A percentile compares a stretch with the other conserved stretches of the same genome.
Evolutionary conservation across 2,329 filamentous ascomycete species (phyloP).

Genomic region (Ophiobolus disseminans): DNA sequence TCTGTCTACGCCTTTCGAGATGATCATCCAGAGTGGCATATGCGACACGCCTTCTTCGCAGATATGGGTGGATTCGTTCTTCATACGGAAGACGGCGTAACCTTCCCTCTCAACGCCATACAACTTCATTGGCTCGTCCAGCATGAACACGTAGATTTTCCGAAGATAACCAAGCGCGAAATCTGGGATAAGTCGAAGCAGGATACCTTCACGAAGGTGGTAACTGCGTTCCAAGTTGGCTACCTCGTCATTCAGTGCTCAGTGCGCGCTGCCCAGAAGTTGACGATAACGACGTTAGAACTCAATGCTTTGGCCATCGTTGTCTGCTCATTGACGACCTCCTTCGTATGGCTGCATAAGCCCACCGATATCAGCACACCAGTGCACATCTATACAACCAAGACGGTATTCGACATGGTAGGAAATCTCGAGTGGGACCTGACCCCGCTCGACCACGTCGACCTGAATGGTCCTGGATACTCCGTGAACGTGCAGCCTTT

Average conservation of each 20-base stretch:
- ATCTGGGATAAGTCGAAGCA: slow-evolving; percentile 25
- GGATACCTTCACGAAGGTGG: slow-evolving; percentile 22
- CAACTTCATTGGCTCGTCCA: slow-evolving; percentile 12
- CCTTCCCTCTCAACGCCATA: slow-evolving; percentile 12
- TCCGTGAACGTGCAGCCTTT: slow-evolving; percentile 26
- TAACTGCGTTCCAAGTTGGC: slow-evolving; percentile 24
- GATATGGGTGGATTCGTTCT: slow-evolving; percentile 24
- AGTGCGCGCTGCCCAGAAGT: slow-evolving; percentile 13
- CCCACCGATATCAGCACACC: slow-evolving; percentile 20
- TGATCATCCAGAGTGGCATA: slow-evolving; percentile 15
- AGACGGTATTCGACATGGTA: slow-evolving; percentile 7
- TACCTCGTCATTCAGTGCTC: slow-evolving; percentile 25
- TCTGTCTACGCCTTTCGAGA: slow-evolving; percentile 13
- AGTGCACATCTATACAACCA: slow-evolving; percentile 9
- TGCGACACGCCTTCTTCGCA: slow-evolving; percentile 19
- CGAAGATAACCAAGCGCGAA: slow-evolving; percentile 6
- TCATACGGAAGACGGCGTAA: slow-evolving; percentile 3
- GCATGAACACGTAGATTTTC: slow-evolving; percentile 10
- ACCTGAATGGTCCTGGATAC: slow-evolving; percentile 18
- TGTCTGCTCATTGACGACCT: slow-evolving; percentile 19
- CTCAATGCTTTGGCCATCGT: slow-evolving; percentile 26
- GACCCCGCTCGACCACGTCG: slow-evolving; percentile 10
- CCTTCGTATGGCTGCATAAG: slow-evolving; percentile 22
- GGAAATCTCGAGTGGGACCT: slow-evolving; percentile 20
- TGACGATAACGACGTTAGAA: slow-evolving; percentile 21